Base-by-base conservation (phyloP, 805 yeast genomes). In the Suhomyces xylopsoci region DNA sequence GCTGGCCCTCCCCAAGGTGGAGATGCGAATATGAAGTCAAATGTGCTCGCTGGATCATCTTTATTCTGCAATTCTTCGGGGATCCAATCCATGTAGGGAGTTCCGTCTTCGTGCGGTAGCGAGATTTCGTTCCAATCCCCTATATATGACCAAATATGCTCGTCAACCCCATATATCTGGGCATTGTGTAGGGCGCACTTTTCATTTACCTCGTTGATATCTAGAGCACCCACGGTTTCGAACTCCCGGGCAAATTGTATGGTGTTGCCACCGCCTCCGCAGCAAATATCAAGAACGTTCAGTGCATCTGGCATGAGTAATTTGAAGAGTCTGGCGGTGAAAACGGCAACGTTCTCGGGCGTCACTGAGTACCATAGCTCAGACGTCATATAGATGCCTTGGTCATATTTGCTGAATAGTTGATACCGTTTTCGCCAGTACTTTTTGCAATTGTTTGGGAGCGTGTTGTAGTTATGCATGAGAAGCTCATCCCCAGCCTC, bases 1-100 rank as follows among this genome's bases (percentile, higher is more conserved):
- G 68, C 63, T 0, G 90, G 87, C 0, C 96, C 96, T 32, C 94
- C 96, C 96, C 96, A 89, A 0, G 96, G 96, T 1, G 96, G 96
- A 1, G 93, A 86, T n/a, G 83, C 78, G 68, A 87, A 88, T 8
- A 82, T 75, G 48, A 84, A 73, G 58, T 82, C 87, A 38, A 81
- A 76, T 10, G 67, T 64, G 22, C 53, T 55, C 0, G 48, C 9
- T n/a, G 63, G 48, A 49, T 46, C 17, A 38, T 58, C 41, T 25
- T 47, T 53, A 54, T 59, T 45, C 51, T 53, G 56, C 3, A 68
- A 42, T 2, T 58, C 55, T 15, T 55, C 56, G 0, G 78, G 78
- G 4, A 72, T 62, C 79, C 79, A 74, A 25, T 61, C 62, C 24
- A 52, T 47, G 10, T 54, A 50, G 3, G 54, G 47, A 2, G 43